A percentile compares a stretch with the other conserved stretches of the same genome.
These are phyloP conservation scores for Calonectria hongkongensis DNA, from an alignment of 2,329 filamentous ascomycete species.

Conservation along the genomic window DNA sequence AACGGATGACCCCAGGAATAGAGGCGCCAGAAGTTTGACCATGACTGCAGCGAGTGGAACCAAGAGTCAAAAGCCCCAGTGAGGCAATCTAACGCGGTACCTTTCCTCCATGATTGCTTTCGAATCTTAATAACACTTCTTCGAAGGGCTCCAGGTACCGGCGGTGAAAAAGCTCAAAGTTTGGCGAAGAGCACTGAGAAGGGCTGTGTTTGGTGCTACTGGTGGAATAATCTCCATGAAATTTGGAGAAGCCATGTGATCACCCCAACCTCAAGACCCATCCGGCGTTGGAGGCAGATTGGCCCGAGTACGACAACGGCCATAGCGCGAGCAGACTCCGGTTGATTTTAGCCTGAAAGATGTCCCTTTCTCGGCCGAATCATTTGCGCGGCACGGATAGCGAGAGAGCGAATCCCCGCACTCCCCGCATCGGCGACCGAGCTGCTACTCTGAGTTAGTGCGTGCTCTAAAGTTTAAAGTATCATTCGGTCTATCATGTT, in stretches of 20 bases:
- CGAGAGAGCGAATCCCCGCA: not conserved
- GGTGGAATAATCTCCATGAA: not conserved
- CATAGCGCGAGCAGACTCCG: not conserved
- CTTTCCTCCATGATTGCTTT: not conserved
- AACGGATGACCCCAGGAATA: not conserved
- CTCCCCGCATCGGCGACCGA: not conserved
- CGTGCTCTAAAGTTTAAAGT: not conserved
- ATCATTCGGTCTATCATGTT: not conserved
- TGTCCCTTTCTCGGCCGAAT: not conserved
- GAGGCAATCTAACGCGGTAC: not conserved
- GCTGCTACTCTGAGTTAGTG: slow-evolving; percentile 14
- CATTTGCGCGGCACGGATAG: not conserved
- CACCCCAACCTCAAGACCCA: not conserved
- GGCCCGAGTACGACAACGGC: not conserved
- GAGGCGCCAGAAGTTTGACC: not conserved
- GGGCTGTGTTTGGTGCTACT: not conserved
- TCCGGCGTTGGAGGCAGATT: not conserved
- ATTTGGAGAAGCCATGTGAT: slow-evolving; percentile 1
- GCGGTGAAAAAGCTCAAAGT: not conserved
- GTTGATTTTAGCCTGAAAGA: slow-evolving; percentile 17
- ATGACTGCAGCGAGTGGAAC: slow-evolving; percentile 14
- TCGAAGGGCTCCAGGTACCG: too few relatives aligned
- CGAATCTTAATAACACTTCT: not conserved
- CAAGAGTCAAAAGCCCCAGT: slow-evolving; percentile 2
- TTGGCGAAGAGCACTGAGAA: not conserved